Conservation (phyloP, 805 yeast species). For the Spencermartinsiella europaea region DNA sequence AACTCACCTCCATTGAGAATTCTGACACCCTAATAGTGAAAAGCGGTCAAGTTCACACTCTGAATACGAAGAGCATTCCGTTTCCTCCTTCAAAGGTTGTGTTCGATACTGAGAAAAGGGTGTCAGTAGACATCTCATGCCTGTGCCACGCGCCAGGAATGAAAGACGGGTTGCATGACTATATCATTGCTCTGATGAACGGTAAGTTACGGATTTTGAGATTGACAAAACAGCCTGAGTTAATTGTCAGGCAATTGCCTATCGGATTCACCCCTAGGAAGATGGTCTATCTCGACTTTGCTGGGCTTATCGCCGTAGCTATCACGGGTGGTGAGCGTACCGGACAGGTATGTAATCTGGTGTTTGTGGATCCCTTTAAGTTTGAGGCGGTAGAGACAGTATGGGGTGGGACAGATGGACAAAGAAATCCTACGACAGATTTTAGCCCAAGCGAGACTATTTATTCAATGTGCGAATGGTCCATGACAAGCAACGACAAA, state of each 20-base stretch:
- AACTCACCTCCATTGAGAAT: background rate
- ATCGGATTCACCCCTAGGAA: constrained; percentile 15
- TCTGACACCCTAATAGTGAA: background rate
- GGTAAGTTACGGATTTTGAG: constrained; percentile 8
- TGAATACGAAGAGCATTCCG: background rate
- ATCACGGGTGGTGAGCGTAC: background rate
- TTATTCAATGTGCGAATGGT: constrained; percentile 13
- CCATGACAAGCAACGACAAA: constrained; percentile 3
- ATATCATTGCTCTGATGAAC: constrained; percentile 10
- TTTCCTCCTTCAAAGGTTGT: constrained; percentile 5
- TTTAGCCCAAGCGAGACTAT: constrained; percentile 11
- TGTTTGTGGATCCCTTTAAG: constrained; percentile 13
- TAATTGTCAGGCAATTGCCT: constrained; percentile 4
- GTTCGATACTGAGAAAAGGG: background rate
- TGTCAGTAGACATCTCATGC: background rate
- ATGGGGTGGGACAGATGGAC: background rate
- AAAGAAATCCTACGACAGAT: background rate
- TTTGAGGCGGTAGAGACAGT: background rate
- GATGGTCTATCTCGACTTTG: constrained; percentile 13
- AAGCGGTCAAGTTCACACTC: background rate
- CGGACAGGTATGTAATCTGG: constrained; percentile 1
- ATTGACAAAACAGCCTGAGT: constrained; percentile 5
- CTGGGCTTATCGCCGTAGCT: constrained; percentile 15
- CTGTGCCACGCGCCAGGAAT: background rate
- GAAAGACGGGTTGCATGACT: background rate